Evolutionary conservation across 805 yeast species (phyloP).

Genomic region (Lipomyces sp.): DNA sequence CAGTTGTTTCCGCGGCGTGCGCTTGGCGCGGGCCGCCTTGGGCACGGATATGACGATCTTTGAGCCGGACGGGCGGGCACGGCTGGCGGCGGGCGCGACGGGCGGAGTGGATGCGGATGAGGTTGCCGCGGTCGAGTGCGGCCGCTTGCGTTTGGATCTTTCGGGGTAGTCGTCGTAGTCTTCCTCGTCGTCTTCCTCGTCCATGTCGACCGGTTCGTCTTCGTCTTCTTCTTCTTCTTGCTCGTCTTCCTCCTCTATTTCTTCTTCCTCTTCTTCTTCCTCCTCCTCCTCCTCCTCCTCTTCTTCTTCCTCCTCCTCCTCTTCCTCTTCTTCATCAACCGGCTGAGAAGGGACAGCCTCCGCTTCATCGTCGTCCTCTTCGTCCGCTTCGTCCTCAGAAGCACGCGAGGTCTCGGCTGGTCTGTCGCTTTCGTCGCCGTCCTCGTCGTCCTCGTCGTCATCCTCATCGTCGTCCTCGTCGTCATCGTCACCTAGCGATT

Average conservation of each 20-base stretch:
- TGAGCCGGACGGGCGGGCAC: no score
- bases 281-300: slow-evolving; percentile 8
- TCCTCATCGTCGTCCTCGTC: background rate
- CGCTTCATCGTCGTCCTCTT: slow-evolving; percentile 1
- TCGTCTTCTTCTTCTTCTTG: slow-evolving; percentile 3
- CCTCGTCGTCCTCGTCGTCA: slow-evolving; percentile 1
- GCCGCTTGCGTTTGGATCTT: background rate
- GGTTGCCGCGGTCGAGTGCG: no score
- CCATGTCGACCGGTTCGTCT: slow-evolving; percentile 1
- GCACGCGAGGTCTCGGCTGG: background rate
- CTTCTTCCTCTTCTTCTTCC: slow-evolving; percentile 14
- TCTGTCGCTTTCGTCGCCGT: slow-evolving; percentile 17
- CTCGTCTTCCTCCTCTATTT: slow-evolving; percentile 3
- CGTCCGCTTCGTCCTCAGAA: background rate
- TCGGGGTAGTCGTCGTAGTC: slow-evolving; percentile 1
- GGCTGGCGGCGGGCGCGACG: no score
- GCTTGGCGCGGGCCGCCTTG: no score
- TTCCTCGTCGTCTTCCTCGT: slow-evolving; percentile 27
- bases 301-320: slow-evolving; percentile 9
- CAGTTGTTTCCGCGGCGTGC: no score
- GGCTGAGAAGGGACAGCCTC: no score
- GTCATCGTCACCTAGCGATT: slow-evolving; percentile 5
- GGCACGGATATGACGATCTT: no score
- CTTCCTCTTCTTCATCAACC: slow-evolving; percentile 7
- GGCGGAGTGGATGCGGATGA: no score